Conservation (phyloP, 1,284 basidiomycete genomes). For the Ceratobasidium sp. region DNA sequence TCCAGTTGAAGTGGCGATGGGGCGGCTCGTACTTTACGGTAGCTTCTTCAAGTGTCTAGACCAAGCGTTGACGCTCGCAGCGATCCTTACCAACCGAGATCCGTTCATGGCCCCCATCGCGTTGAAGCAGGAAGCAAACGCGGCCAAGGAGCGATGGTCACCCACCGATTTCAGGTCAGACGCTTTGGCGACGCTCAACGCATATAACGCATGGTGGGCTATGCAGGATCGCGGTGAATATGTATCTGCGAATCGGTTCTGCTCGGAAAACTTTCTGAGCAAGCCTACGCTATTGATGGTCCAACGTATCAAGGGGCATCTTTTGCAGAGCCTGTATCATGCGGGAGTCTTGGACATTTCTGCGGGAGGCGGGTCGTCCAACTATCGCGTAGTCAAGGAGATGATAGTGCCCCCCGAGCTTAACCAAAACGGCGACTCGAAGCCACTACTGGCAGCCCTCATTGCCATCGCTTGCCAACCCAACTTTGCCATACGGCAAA, state of each 20-base stretch:
- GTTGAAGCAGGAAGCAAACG: constrained; percentile 66
- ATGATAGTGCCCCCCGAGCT: constrained; percentile 67
- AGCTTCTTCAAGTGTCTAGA: constrained; percentile 95
- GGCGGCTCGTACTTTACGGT: constrained; percentile 87
- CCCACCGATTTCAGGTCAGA: constrained; percentile 83
- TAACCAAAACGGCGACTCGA: constrained; percentile 75
- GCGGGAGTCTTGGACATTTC: constrained; percentile 83
- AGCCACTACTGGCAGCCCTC: constrained; percentile 83
- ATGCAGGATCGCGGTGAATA: constrained; percentile 72
- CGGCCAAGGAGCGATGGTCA: constrained; percentile 82
- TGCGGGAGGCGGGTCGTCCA: constrained; percentile 60
- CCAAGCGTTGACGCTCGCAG: constrained; percentile 86
- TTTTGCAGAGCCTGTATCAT: constrained; percentile 79
- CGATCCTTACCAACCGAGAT: constrained; percentile 87
- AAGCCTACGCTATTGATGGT: constrained; percentile 85
- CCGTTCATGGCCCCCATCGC: constrained; percentile 87
- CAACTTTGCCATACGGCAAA: constrained; percentile 89
- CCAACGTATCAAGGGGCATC: constrained; percentile 82
- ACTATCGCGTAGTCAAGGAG: constrained; percentile 47
- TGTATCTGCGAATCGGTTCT: constrained; percentile 75
- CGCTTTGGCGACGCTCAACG: constrained; percentile 77
- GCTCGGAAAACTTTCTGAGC: constrained; percentile 85
- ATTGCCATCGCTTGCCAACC: constrained; percentile 88
- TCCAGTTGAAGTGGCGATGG: constrained; percentile 89
- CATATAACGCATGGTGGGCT: constrained; percentile 83